A percentile compares a stretch with the other conserved stretches of the same genome.
phyloP scores from a whole-genome alignment of 371 early-diverging fungal genomes.

The Mucor irregularis region DNA sequence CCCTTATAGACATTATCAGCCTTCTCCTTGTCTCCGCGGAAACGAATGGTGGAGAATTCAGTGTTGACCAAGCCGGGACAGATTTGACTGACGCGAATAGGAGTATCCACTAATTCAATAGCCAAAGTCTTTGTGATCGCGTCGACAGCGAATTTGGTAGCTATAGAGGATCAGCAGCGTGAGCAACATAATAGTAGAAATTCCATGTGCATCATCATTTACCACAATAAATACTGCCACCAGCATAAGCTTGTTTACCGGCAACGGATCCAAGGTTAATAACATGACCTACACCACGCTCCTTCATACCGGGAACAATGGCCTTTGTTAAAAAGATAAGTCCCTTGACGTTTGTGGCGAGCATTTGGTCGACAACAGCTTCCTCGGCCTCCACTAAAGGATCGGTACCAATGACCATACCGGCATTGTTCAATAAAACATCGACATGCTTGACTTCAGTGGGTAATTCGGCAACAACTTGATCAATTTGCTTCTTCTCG shows the following conservation, averaged over 20 bases:
- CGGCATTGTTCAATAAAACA: conserved; percentile 77
- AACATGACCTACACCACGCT: conserved; percentile 74
- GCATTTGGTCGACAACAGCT: conserved; percentile 75
- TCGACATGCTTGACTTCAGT: conserved; percentile 61
- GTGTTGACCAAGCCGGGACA: conserved; percentile 88
- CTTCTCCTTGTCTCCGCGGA: conserved; percentile 76
- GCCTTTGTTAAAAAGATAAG: conserved; percentile 81
- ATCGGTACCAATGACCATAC: conserved; percentile 83
- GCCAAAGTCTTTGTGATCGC: conserved; percentile 80
- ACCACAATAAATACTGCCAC: conserved; percentile 86
- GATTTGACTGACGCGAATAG: conserved; percentile 75
- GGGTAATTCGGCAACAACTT: conserved; percentile 59
- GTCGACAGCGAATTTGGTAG: conserved; percentile 88
- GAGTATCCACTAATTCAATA: conserved; percentile 78
- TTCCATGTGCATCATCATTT: neutral
- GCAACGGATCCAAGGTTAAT: conserved; percentile 90
- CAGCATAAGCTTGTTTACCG: conserved; percentile 70
- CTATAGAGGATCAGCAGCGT: conserved; percentile 32
- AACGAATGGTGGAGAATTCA: conserved; percentile 88
- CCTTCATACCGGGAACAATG: conserved; percentile 82
- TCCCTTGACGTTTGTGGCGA: conserved; percentile 93
- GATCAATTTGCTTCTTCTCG: conserved; percentile 55
- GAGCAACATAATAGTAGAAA: neutral
- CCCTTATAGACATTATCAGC: conserved; percentile 85
- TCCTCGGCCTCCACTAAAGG: conserved; percentile 63